These are phyloP conservation scores for Sclerotinia minor DNA, from an alignment of 2,329 filamentous ascomycete species.

Conservation along the genomic window DNA sequence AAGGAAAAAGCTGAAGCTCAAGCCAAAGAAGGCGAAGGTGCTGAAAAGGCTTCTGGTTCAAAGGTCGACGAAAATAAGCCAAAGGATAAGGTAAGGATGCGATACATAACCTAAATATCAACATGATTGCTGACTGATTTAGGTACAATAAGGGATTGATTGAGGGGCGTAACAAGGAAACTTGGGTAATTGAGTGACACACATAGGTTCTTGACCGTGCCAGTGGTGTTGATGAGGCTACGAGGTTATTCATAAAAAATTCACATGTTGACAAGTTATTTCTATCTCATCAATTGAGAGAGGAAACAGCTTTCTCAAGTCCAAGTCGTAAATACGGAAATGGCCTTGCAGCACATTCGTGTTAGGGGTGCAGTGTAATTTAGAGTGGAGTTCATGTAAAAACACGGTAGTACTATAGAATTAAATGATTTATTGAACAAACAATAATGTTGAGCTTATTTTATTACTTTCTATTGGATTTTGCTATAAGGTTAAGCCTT, in stretches of 20 bases:
- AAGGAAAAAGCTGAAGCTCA: constrained; percentile 30
- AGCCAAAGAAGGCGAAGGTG: constrained; percentile 8
- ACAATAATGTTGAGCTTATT: neutral
- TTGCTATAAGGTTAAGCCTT: neutral
- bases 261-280: constrained; percentile 3
- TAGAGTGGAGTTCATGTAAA: constrained; percentile 37
- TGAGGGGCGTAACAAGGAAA: constrained; percentile 15
- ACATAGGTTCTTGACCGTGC: constrained; percentile 15
- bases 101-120: neutral
- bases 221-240: constrained; percentile 10
- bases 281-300: constrained; percentile 3
- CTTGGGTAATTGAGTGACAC: constrained; percentile 19
- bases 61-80: constrained; percentile 17
- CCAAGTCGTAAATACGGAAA: constrained; percentile 30
- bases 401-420: constrained; percentile 29
- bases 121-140: neutral
- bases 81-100: constrained; percentile 30
- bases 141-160: constrained; percentile 24
- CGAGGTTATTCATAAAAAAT: constrained; percentile 24
- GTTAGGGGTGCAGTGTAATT: constrained; percentile 30
- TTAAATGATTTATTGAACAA: constrained; percentile 10
- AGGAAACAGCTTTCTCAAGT: constrained; percentile 24
- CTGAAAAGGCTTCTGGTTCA: constrained; percentile 25
- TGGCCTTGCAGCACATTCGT: constrained; percentile 25
- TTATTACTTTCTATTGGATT: neutral